Evolutionary conservation across 2,329 filamentous ascomycete species (phyloP).

Genomic region (Calonectria pseudoturangicola): DNA sequence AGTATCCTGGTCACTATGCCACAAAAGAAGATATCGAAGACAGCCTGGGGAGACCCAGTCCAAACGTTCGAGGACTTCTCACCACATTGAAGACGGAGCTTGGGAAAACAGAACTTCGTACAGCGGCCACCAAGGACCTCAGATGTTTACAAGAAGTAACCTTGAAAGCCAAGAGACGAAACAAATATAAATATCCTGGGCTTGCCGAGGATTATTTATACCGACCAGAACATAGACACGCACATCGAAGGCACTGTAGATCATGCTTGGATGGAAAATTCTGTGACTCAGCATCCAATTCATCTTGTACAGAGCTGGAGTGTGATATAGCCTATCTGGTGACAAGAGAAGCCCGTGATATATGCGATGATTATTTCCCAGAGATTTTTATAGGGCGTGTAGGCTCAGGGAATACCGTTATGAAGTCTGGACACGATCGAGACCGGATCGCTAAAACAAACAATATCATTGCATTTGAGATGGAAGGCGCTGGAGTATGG

Average conservation of each 20-base stretch:
- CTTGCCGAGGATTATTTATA: neutral
- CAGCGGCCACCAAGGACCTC: slow-evolving; percentile 35
- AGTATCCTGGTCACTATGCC: slow-evolving; percentile 50
- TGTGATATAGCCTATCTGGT: neutral
- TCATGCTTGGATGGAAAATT: neutral
- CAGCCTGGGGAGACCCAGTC: slow-evolving; percentile 44
- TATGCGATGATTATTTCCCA: slow-evolving; percentile 26
- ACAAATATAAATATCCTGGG: neutral
- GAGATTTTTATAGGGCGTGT: slow-evolving; percentile 59
- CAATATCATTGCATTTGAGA: slow-evolving; percentile 35
- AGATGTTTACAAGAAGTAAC: slow-evolving; percentile 25
- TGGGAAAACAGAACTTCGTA: slow-evolving; percentile 39
- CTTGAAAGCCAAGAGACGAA: neutral
- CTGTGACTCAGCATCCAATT: neutral
- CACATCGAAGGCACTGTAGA: neutral
- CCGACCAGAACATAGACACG: neutral
- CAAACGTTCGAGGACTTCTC: slow-evolving; percentile 53
- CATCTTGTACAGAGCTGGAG: neutral
- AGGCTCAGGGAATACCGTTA: slow-evolving; percentile 54
- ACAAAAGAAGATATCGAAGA: slow-evolving; percentile 48
- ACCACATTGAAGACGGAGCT: neutral
- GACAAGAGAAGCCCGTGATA: slow-evolving; percentile 36
- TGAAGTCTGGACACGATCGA: slow-evolving; percentile 57
- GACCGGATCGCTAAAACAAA: slow-evolving; percentile 18
- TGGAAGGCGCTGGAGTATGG: slow-evolving; percentile 38